These are phyloP conservation scores for Agapanthus africanus DNA, from an alignment of 106 monocot genomes.

Conservation along the genomic window DNA sequence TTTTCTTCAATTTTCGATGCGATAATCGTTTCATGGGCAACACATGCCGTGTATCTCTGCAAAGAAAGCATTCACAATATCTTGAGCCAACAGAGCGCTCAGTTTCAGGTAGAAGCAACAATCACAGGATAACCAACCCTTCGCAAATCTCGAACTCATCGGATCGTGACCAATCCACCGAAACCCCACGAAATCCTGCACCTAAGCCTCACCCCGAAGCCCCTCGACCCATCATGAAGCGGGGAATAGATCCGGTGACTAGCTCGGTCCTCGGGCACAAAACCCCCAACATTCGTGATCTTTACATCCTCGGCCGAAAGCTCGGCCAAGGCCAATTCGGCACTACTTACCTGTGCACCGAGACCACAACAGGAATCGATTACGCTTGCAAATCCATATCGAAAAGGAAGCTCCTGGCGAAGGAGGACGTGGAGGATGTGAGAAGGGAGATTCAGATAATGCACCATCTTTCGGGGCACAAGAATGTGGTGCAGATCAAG, in stretches of 20 bases:
- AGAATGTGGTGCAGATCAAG: constrained; percentile 37
- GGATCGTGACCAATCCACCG: not conserved
- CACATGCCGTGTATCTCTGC: constrained; percentile 44
- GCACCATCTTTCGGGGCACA: constrained; percentile 39
- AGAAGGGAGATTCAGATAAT: constrained; percentile 44
- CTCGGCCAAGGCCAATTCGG: constrained; percentile 44
- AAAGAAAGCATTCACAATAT: not conserved
- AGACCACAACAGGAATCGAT: constrained; percentile 24
- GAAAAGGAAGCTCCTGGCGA: constrained; percentile 36
- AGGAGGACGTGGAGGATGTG: constrained; percentile 38
- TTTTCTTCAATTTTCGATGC: not conserved
- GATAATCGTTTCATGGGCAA: constrained; percentile 54
- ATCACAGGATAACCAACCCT: not conserved
- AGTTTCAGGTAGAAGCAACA: not conserved
- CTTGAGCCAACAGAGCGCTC: not conserved
- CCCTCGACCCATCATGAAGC: constrained; percentile 8
- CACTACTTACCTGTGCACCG: constrained; percentile 35
- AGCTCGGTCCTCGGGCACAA: constrained; percentile 28
- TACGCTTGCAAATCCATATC: constrained; percentile 45
- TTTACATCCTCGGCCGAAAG: constrained; percentile 29
- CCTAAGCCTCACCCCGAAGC: not conserved
- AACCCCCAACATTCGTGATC: constrained; percentile 28
- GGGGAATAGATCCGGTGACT: not conserved
- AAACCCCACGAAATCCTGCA: not conserved
- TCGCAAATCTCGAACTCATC: not conserved